phyloP scores from a whole-genome alignment of 192 early-diverging fungal species.

The Coemansia brasiliensis region DNA sequence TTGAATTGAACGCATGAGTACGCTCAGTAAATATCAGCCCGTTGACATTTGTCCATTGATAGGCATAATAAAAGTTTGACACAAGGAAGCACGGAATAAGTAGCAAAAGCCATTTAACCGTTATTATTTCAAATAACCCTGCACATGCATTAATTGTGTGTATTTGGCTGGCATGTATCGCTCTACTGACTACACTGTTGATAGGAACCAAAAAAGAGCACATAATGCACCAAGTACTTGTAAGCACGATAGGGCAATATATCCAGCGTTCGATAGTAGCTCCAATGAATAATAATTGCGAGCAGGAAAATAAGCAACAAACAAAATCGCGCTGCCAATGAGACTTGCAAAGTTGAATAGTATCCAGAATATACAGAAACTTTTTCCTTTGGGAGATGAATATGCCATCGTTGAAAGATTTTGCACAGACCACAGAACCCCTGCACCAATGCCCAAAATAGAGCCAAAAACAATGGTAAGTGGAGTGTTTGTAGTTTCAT shows the following conservation, averaged over 20 bases:
- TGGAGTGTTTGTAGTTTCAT: conserved; percentile 51
- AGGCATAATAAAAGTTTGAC: conserved; percentile 80
- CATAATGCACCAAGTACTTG: conserved; percentile 64
- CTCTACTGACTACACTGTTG: conserved; percentile 35
- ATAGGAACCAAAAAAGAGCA: conserved; percentile 61
- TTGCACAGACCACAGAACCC: conserved; percentile 72
- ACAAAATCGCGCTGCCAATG: conserved; percentile 66
- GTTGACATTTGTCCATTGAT: conserved; percentile 68
- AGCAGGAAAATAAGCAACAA: conserved; percentile 58
- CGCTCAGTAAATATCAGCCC: conserved; percentile 67
- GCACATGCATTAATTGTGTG: conserved; percentile 27
- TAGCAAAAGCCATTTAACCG: conserved; percentile 65
- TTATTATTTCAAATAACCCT: conserved; percentile 58
- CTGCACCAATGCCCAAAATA: conserved; percentile 75
- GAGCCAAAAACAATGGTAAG: conserved; percentile 72
- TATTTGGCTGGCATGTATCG: too few relatives aligned
- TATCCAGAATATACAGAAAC: conserved; percentile 81
- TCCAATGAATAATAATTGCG: background rate
- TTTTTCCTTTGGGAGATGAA: conserved; percentile 68
- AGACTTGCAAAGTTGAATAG: conserved; percentile 78
- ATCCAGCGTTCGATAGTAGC: conserved; percentile 62
- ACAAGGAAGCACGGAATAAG: conserved; percentile 68
- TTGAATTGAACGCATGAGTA: conserved; percentile 71
- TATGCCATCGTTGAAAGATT: conserved; percentile 79
- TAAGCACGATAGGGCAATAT: conserved; percentile 70